Base-by-base conservation (phyloP, 1,284 basidiomycete species). In the Cryptococcus floricola region DNA sequence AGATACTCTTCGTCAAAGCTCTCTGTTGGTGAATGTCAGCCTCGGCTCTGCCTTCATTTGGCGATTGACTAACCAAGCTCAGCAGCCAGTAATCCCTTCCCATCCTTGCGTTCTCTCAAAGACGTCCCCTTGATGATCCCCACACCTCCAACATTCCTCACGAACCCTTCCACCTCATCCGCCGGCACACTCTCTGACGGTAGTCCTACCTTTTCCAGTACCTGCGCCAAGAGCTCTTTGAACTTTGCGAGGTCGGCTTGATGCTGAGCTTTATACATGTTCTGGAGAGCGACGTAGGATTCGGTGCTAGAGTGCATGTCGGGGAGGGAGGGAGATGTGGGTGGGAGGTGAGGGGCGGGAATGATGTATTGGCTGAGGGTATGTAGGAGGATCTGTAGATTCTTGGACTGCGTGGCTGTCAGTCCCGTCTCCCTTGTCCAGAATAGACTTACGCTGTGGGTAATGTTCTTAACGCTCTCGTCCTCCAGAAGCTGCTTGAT, bases 271-370 rank as follows among this genome's bases (percentile, higher is more conserved):
- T 74, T 73, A 66, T 76, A 77, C 7, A 79, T 60, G 46, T 70
- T 73, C 54, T 78, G 75, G 5, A 78, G 65, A 5, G 66, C 60
- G 52, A 79, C 68, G 71, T 97, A 98, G 55, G 83, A 84, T 39
- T 80, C 74, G 0, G 94, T 96, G 63, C 88, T 88, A 4, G 94
- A 87, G 73, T 96, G 95, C 90, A 99, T 97, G 77, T 98, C 95
- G 0, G 95, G 95, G 1, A 98, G 80, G 0, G 89, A 83, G 2
- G 84, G 79, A 0, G 83, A 80, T 14, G 87, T 77, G 0, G 87
- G 87, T 5, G 84, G 72, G 10, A 84, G 82, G 19, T 65, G 55
- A 0, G 69, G 80, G 75, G 62, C 59, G 80, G 80, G 37, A 75
- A 72, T 39, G 60, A 76, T 39, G 58, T 80, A 84, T 39, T 81